These are phyloP conservation scores for Fragaria nilgerrensis DNA, from an alignment of 306 rosid genomes.

Conservation along the genomic window DNA sequence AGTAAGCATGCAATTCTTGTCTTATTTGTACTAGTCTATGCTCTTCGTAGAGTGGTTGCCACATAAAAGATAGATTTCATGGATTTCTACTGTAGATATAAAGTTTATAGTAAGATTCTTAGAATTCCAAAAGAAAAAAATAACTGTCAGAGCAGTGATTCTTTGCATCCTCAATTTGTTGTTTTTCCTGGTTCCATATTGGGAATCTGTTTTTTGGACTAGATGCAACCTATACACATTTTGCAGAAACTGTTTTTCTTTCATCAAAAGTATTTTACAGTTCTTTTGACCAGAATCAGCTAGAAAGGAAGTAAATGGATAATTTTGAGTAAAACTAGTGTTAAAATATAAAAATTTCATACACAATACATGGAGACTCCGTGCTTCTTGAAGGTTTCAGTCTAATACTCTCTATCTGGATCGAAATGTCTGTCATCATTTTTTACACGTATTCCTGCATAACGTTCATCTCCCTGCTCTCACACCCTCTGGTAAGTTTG, in stretches of 20 bases:
- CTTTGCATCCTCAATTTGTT: background rate
- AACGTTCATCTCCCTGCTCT: background rate
- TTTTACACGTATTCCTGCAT: background rate
- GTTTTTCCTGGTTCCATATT: background rate
- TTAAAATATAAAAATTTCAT: background rate
- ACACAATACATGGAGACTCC: background rate
- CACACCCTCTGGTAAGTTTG: background rate
- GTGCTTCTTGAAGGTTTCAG: background rate
- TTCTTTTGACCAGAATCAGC: background rate
- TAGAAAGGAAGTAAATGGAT: background rate
- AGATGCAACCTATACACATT: background rate
- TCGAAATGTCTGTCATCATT: background rate
- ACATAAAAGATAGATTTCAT: background rate
- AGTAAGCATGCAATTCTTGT: conserved; percentile 18
- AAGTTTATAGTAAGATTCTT: background rate
- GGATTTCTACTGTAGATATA: background rate
- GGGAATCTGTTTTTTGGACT: background rate
- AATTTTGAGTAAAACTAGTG: background rate
- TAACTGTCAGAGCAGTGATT: background rate
- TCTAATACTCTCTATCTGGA: background rate
- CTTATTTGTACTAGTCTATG: background rate
- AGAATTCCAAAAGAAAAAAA: background rate
- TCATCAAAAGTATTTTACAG: background rate
- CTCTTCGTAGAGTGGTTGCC: background rate
- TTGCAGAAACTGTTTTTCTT: background rate